Conservation (phyloP, 2,329 filamentous ascomycete species). For the Colletotrichum lini region DNA sequence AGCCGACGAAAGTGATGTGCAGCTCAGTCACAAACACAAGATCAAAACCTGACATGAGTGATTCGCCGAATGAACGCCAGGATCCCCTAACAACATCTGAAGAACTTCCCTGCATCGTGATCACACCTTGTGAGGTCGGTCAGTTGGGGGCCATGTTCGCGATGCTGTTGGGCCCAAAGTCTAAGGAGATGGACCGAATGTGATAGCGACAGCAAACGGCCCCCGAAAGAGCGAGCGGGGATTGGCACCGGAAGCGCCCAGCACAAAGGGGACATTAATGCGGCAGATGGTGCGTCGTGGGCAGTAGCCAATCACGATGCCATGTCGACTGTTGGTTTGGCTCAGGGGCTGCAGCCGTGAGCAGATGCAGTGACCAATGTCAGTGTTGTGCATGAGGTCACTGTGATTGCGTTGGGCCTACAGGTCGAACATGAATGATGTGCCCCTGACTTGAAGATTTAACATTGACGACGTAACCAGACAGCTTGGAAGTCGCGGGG, state of each 20-base stretch:
- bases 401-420: background rate
- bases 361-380: background rate
- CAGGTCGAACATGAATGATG: background rate
- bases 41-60: constrained; percentile 4
- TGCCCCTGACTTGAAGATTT: background rate
- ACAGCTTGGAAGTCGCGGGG: background rate
- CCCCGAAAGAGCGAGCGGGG: constrained; percentile 27
- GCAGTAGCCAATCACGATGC: constrained; percentile 24
- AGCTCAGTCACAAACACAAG: constrained; percentile 1
- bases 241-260: constrained; percentile 42
- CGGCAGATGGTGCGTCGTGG: constrained; percentile 12
- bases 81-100: background rate
- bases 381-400: background rate
- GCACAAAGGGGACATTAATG: constrained; percentile 23
- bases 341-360: constrained; percentile 22
- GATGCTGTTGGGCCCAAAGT: constrained; percentile 10
- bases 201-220: constrained; percentile 35
- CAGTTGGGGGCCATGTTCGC: constrained; percentile 3
- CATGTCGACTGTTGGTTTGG: constrained; percentile 26
- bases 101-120: constrained; percentile 1
- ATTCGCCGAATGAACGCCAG: constrained; percentile 17
- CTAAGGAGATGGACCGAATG: constrained; percentile 30
- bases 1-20: constrained; percentile 1
- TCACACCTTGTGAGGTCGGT: constrained; percentile 1
- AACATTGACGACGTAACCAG: background rate